A percentile compares a stretch with the other conserved stretches of the same genome.
phyloP scores from a whole-genome alignment of 1,139 yeast species.

The Candida sanyaensis region DNA sequence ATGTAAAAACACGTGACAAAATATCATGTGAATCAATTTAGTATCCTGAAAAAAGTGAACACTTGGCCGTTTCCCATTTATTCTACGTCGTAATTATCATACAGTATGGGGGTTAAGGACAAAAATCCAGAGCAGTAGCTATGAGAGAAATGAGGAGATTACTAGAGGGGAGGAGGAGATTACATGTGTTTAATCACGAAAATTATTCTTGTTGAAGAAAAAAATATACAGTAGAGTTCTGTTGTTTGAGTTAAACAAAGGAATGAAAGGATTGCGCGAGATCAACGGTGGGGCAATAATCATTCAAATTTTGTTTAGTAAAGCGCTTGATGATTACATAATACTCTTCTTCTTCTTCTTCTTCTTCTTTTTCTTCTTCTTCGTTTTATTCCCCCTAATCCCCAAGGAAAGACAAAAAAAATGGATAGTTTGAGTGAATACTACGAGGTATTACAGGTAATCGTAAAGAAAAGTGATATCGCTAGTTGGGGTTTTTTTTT shows the following conservation, averaged over 20 bases:
- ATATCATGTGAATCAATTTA: background rate
- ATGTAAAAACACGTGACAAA: background rate
- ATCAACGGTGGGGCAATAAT: background rate
- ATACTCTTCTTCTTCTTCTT: too few species aligned
- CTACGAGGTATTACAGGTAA: too few species aligned
- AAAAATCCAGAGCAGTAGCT: background rate
- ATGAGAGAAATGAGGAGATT: background rate
- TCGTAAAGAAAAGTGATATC: too few species aligned
- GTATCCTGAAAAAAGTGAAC: too few species aligned
- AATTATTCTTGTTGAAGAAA: too few species aligned
- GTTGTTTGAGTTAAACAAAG: background rate
- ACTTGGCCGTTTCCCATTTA: background rate
- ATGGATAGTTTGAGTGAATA: too few species aligned
- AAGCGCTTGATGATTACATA: background rate
- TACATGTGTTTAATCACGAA: too few species aligned
- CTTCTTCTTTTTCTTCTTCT: too few species aligned
- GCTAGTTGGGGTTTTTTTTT: too few species aligned
- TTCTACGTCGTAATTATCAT: background rate
- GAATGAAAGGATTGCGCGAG: background rate
- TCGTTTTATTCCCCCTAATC: background rate
- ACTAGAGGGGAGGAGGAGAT: background rate
- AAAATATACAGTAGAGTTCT: too few species aligned
- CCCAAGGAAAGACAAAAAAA: background rate
- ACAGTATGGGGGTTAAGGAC: too few species aligned
- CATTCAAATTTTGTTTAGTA: background rate